phyloP scores from a whole-genome alignment of 495 filamentous ascomycete species.

The Durotheca rogersii region DNA sequence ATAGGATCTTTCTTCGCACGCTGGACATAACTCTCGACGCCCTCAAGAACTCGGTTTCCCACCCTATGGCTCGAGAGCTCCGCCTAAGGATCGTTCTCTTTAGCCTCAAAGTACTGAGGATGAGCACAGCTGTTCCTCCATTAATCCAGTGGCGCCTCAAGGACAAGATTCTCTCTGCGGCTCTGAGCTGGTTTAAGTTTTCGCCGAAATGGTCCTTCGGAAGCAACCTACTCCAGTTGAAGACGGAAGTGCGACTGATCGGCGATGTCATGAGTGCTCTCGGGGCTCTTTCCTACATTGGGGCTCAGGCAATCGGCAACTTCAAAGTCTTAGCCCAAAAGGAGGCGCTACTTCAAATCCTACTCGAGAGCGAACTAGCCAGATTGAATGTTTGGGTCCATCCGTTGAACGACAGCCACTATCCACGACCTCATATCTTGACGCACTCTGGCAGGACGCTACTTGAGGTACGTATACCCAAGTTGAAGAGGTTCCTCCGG shows the following conservation, averaged over 20 bases:
- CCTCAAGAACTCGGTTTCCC: constrained; percentile 65
- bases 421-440: constrained; percentile 31
- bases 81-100: constrained; percentile 86
- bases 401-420: constrained; percentile 64
- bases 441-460: constrained; percentile 41
- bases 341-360: constrained; percentile 72
- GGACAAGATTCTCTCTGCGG: constrained; percentile 81
- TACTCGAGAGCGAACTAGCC: constrained; percentile 82
- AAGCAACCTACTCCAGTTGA: constrained; percentile 87
- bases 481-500: neutral
- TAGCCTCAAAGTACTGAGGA: constrained; percentile 70
- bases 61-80: constrained; percentile 87
- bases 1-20: constrained; percentile 76
- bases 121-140: constrained; percentile 62
- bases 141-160: constrained; percentile 73
- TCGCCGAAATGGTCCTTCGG: constrained; percentile 92
- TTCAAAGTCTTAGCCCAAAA: constrained; percentile 70
- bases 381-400: constrained; percentile 88
- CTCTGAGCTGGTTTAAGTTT: constrained; percentile 81
- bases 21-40: constrained; percentile 72
- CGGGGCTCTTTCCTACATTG: constrained; percentile 56
- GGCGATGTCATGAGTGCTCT: constrained; percentile 70
- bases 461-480: constrained; percentile 48
- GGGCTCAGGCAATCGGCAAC: constrained; percentile 51
- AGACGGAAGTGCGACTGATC: constrained; percentile 83